These are phyloP conservation scores for Macrophomina tecta DNA, from an alignment of 2,329 filamentous ascomycete genomes.

Conservation along the genomic window DNA sequence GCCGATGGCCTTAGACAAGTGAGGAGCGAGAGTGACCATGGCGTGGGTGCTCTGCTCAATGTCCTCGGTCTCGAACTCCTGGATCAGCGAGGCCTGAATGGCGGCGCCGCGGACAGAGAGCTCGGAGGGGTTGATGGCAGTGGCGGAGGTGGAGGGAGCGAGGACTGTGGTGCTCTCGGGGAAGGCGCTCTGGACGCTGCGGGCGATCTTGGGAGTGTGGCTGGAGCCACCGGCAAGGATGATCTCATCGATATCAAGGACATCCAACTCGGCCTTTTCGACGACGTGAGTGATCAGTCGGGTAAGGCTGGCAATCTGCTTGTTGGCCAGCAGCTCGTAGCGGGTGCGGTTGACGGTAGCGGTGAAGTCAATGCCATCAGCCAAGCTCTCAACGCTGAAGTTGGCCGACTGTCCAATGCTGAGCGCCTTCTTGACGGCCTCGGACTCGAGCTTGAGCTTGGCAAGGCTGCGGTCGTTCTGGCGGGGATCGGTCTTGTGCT, in stretches of 20 bases:
- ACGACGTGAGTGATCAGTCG: conserved; percentile 82
- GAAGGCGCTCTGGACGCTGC: conserved; percentile 80
- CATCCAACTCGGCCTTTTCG: conserved; percentile 89
- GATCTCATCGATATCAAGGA: conserved; percentile 92
- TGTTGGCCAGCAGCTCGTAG: conserved; percentile 86
- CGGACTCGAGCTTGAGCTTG: conserved; percentile 90
- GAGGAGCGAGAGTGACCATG: conserved; percentile 90
- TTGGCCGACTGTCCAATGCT: conserved; percentile 86
- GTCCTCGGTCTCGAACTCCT: conserved; percentile 91
- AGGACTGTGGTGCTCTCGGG: conserved; percentile 77
- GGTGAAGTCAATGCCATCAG: conserved; percentile 88
- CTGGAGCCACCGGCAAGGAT: conserved; percentile 91
- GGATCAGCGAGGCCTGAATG: conserved; percentile 91
- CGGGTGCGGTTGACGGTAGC: conserved; percentile 90
- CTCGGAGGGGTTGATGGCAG: conserved; percentile 92
- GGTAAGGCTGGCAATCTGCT: conserved; percentile 88
- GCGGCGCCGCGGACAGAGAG: conserved; percentile 87
- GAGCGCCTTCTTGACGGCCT: conserved; percentile 89
- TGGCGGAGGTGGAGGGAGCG: conserved; percentile 78
- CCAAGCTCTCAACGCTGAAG: conserved; percentile 91
- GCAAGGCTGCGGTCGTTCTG: conserved; percentile 81
- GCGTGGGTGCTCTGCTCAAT: conserved; percentile 97
- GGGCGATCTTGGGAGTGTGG: conserved; percentile 91
- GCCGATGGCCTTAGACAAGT: conserved; percentile 87
- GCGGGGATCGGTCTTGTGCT: conserved; percentile 84